Evolutionary conservation across 176 grass and related monocot species (phyloP).

Genomic region (Carex myosuroides): DNA sequence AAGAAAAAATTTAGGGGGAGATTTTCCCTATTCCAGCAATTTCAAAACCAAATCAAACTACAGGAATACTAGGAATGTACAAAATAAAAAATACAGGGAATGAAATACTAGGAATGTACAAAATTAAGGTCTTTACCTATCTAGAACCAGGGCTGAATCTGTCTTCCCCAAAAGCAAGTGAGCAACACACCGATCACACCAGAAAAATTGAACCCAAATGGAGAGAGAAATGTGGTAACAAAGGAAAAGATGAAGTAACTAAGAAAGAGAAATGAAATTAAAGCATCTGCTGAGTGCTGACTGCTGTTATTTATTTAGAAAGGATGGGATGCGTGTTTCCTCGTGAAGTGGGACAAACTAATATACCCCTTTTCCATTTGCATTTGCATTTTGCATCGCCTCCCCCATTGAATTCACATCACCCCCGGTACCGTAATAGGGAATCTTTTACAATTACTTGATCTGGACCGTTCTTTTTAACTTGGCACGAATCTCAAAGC

Average conservation of each 20-base stretch:
- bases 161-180: not conserved
- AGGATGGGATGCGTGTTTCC: not conserved
- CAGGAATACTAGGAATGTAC: not conserved
- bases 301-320: not conserved
- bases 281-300: not conserved
- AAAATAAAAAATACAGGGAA: not conserved
- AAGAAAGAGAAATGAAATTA: not conserved
- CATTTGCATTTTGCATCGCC: not conserved
- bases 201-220: not conserved
- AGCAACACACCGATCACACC: not conserved
- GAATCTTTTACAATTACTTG: too few species aligned
- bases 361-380: not conserved
- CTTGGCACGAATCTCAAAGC: too few species aligned
- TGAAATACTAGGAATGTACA: not conserved
- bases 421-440: too few species aligned
- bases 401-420: too few species aligned
- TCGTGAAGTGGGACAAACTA: not conserved
- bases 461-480: too few species aligned
- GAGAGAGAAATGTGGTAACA: not conserved
- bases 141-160: not conserved
- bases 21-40: not conserved
- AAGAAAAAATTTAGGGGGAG: not conserved
- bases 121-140: not conserved
- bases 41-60: not conserved
- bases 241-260: not conserved